Conservation (phyloP, 805 yeast species). For the Metschnikowia kunwiensis region DNA sequence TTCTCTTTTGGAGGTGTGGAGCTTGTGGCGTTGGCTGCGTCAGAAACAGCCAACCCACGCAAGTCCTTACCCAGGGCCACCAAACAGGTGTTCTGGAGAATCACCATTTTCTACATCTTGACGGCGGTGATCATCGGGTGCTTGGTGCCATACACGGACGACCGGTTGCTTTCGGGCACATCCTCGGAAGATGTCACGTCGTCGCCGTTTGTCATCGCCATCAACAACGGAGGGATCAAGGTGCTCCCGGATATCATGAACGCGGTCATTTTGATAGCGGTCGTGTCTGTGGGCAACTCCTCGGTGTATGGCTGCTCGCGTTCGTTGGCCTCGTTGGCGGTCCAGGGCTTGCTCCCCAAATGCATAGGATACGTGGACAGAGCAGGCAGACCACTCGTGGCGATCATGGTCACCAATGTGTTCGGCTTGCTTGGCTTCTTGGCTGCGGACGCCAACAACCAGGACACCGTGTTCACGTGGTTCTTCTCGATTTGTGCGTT, state of each 20-base stretch:
- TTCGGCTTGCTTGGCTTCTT: constrained; percentile 42
- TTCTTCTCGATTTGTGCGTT: constrained; percentile 40
- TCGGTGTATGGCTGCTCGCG: constrained; percentile 44
- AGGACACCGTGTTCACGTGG: constrained; percentile 39
- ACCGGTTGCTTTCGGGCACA: constrained; percentile 22
- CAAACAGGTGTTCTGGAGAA: constrained; percentile 54
- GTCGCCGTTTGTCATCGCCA: constrained; percentile 32
- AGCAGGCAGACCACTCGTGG: constrained; percentile 64
- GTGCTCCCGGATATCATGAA: constrained; percentile 28
- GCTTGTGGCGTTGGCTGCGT: constrained; percentile 57
- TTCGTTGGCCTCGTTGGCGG: constrained; percentile 60
- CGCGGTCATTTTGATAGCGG: constrained; percentile 27
- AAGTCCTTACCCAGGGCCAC: constrained; percentile 56
- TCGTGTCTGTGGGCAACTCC: constrained; percentile 30
- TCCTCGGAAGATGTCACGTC: constrained; percentile 18
- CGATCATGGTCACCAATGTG: constrained; percentile 47
- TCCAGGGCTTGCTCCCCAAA: constrained; percentile 60
- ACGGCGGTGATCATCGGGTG: constrained; percentile 48
- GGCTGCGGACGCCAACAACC: constrained; percentile 26
- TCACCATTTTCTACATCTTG: constrained; percentile 46
- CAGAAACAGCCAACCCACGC: constrained; percentile 54
- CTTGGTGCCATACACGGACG: constrained; percentile 48
- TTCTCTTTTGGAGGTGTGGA: constrained; percentile 64
- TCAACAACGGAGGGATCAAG: constrained; percentile 26
- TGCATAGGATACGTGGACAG: constrained; percentile 59